Conservation (phyloP, 2,329 filamentous ascomycete genomes). For the Dendrostoma leiphaemia region DNA sequence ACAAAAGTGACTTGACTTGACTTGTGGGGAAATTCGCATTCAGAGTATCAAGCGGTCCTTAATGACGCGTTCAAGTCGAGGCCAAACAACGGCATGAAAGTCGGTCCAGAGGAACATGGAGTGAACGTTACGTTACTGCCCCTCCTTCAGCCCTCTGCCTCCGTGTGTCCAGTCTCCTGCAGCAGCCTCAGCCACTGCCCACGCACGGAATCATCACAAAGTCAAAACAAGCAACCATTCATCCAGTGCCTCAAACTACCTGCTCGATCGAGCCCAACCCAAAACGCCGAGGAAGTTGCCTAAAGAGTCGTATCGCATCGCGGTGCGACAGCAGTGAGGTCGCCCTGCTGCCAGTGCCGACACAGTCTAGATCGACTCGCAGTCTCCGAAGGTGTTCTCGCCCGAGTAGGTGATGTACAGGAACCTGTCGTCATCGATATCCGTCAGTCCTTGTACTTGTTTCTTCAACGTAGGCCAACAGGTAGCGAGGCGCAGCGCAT, state of each 20-base stretch:
- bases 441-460: conserved; percentile 14
- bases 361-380: conserved; percentile 30
- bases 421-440: conserved; percentile 57
- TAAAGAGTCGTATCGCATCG: conserved; percentile 16
- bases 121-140: too few relatives aligned
- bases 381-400: conserved; percentile 92
- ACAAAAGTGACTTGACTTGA: too few relatives aligned
- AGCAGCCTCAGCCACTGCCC: too few relatives aligned
- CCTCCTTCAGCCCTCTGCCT: too few relatives aligned
- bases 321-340: conserved; percentile 5
- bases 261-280: conserved; percentile 16
- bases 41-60: not conserved
- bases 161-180: too few relatives aligned
- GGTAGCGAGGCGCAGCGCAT: too few relatives aligned
- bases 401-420: conserved; percentile 99
- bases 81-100: not conserved
- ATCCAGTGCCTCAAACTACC: conserved; percentile 7
- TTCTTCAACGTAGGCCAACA: too few relatives aligned
- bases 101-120: too few relatives aligned
- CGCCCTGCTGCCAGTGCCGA: not conserved
- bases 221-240: conserved; percentile 9
- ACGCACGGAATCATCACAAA: not conserved
- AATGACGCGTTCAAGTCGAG: not conserved
- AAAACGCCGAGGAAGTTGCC: conserved; percentile 17
- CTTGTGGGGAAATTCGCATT: too few relatives aligned